phyloP scores from a whole-genome alignment of 345 rosid species.

The Camelina hispida region DNA sequence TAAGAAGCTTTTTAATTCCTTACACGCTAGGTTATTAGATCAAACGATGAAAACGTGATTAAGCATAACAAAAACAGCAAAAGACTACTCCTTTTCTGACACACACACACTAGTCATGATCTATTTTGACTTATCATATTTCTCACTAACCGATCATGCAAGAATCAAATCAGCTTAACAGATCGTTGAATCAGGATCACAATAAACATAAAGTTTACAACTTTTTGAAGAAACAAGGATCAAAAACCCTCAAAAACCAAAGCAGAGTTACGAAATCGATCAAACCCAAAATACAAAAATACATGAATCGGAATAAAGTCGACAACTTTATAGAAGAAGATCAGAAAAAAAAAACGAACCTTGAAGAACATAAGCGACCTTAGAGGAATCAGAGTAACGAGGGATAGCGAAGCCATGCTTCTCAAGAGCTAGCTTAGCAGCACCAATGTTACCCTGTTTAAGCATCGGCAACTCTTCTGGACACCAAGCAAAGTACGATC shows the following conservation, averaged over 20 bases:
- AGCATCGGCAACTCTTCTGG: slow-evolving; percentile 85
- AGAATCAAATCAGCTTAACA: neutral
- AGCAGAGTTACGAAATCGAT: neutral
- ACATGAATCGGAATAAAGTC: neutral
- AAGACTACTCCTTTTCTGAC: neutral
- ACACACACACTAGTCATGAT: slow-evolving; percentile 11
- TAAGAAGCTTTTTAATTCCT: slow-evolving; percentile 15
- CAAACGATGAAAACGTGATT: slow-evolving; percentile 25
- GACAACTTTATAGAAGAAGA: neutral
- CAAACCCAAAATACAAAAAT: neutral
- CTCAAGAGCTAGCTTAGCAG: slow-evolving; percentile 80
- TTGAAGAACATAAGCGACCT: slow-evolving; percentile 91
- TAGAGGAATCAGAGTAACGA: slow-evolving; percentile 82
- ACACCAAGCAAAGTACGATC: slow-evolving; percentile 80
- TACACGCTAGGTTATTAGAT: slow-evolving; percentile 23
- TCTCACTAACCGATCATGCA: neutral
- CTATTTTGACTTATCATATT: neutral
- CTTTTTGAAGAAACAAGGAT: slow-evolving; percentile 3
- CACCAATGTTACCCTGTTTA: slow-evolving; percentile 77
- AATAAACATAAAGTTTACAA: slow-evolving; percentile 9
- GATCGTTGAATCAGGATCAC: slow-evolving; percentile 11
- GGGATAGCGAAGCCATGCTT: slow-evolving; percentile 87
- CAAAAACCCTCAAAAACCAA: neutral
- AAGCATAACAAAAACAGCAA: neutral
- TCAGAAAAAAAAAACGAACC: slow-evolving; percentile 47